Base-by-base conservation (phyloP, 352 stramenopile species). In the Phytophthora uliginosa region DNA sequence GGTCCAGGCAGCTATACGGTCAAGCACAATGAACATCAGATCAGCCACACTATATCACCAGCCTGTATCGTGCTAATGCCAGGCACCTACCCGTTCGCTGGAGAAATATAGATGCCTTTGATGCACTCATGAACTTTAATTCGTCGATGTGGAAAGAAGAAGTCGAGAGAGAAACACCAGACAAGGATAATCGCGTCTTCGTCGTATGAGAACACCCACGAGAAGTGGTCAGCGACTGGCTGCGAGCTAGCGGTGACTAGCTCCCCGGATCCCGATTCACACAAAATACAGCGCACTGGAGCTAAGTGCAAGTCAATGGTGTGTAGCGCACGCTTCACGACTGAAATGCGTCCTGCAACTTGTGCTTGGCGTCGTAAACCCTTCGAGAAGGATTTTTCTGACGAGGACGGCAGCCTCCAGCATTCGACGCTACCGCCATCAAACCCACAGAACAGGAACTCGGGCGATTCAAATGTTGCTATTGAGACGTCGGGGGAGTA, bases 381-480 rank as follows among this genome's bases (percentile, higher is more conserved):
- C 53, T 66, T 60, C 6, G 58, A 55, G 31, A 61, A 61, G 13
- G 60, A n/a, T 28, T 69, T 59, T n/a, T 64, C 22, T 13, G 56
- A 33, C 3, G 17, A 22, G n/a, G 57, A 63, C 4, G 78, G 78
- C 3, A 89, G 33, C 8, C 61, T 62, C 83, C 83, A 91, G 53
- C 83, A 91, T 71, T 91, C 83, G 13, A 91, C 70, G 48, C 77
- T 77, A 9, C 83, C 83, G 31, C 70, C 69, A 10, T 79, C 74
- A 62, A 86, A 91, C 2, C 83, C 83, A 47, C 79, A 85, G 53
- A 91, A 89, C 3, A 91, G 17, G 31, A 81, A 89, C 18, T 85
- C 79, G 13, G 76, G 66, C 17, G 26, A 66, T 51, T 81, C 63
- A 47, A 84, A 73, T 7, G 45, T 64, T 24, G 73, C 64, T 6